These are phyloP conservation scores for Starmera stellimalicola DNA, from an alignment of 1,139 yeast species.

Conservation along the genomic window DNA sequence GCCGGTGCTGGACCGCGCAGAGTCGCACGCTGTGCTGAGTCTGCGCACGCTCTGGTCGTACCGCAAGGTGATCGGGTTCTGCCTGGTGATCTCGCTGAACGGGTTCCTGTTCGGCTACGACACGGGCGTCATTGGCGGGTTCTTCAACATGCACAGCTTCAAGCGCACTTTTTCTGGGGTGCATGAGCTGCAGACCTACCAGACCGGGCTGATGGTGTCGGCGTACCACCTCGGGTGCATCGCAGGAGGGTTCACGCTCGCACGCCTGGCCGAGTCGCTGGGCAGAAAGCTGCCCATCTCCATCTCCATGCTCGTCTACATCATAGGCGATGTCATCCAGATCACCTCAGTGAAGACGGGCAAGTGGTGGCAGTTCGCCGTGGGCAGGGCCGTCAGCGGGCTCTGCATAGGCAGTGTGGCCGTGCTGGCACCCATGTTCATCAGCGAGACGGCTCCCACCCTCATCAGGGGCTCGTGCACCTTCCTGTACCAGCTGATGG, in stretches of 20 bases:
- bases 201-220: conserved; percentile 40
- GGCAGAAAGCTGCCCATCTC: conserved; percentile 46
- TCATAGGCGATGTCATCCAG: conserved; percentile 43
- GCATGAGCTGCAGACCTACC: conserved; percentile 10
- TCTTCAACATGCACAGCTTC: conserved; percentile 37
- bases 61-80: conserved; percentile 16
- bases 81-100: conserved; percentile 30
- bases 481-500: conserved; percentile 52
- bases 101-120: conserved; percentile 48
- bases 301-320: conserved; percentile 35
- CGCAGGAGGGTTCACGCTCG: conserved; percentile 47
- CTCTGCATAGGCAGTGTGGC: conserved; percentile 58
- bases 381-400: conserved; percentile 43
- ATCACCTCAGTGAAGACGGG: conserved; percentile 29
- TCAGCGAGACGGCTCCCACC: conserved; percentile 60
- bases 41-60: conserved; percentile 2
- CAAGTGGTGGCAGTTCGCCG: conserved; percentile 31
- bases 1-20: too few relatives aligned
- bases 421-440: conserved; percentile 54
- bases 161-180: conserved; percentile 24
- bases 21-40: too few relatives aligned
- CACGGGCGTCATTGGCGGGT: conserved; percentile 46
- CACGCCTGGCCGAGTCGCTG: conserved; percentile 36
- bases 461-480: conserved; percentile 57
- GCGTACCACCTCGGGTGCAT: conserved; percentile 58